A percentile compares a stretch with the other conserved stretches of the same genome.
These are phyloP conservation scores for Aspergillus olivimuriae DNA, from an alignment of 495 filamentous ascomycete genomes.

Conservation along the genomic window DNA sequence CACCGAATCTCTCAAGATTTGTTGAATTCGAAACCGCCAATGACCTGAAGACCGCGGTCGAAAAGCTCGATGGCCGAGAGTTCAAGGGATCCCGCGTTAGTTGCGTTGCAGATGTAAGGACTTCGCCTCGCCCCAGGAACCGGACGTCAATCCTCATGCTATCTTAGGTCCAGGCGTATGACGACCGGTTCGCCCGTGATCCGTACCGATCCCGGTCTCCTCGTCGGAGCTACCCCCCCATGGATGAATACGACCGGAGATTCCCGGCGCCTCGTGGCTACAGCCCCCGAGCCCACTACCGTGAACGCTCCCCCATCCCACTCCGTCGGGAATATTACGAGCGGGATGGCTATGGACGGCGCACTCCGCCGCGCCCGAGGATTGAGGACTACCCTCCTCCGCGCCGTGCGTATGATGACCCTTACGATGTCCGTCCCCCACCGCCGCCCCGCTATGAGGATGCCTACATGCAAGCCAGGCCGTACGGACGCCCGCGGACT, in stretches of 20 bases:
- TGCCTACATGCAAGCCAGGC: conserved; percentile 36
- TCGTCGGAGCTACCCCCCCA: conserved; percentile 59
- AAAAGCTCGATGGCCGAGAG: conserved; percentile 84
- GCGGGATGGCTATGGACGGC: conserved; percentile 62
- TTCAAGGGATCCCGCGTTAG: conserved; percentile 83
- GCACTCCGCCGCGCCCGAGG: conserved; percentile 61
- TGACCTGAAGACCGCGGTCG: conserved; percentile 83
- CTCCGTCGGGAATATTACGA: conserved; percentile 81
- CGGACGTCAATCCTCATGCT: conserved; percentile 22
- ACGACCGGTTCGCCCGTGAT: conserved; percentile 63
- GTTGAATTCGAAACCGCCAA: conserved; percentile 93
- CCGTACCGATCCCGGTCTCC: conserved; percentile 72
- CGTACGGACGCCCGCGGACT: conserved; percentile 39
- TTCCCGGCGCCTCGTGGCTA: conserved; percentile 71
- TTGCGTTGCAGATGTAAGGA: conserved; percentile 78
- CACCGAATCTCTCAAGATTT: conserved; percentile 55
- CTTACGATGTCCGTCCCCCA: conserved; percentile 39
- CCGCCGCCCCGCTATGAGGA: conserved; percentile 44
- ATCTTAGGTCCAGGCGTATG: conserved; percentile 49
- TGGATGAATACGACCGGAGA: conserved; percentile 72
- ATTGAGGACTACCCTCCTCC: conserved; percentile 68
- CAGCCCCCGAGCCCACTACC: conserved; percentile 78
- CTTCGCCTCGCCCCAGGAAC: conserved; percentile 11
- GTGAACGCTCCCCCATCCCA: conserved; percentile 69
- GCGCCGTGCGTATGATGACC: conserved; percentile 48